Conservation (phyloP, 2,329 filamentous ascomycete species). For the Podosphaera xanthii region DNA sequence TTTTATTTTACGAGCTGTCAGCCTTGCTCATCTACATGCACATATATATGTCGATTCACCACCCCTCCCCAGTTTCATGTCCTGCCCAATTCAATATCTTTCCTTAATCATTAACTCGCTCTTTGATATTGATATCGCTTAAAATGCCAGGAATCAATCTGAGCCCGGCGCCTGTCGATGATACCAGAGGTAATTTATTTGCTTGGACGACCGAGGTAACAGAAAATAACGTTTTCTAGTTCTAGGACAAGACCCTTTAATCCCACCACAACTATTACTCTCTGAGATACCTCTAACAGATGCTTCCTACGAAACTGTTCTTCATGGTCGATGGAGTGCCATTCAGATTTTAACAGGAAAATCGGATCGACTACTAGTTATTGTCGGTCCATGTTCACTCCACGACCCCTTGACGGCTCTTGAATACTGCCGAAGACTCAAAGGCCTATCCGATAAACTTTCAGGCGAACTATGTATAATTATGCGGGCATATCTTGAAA, state of each 20-base stretch:
- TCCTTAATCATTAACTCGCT: no score
- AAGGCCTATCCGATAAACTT: conserved; percentile 69
- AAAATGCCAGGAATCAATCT: conserved; percentile 15
- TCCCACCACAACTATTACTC: conserved; percentile 68
- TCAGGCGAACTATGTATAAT: conserved; percentile 77
- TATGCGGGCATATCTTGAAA: conserved; percentile 97
- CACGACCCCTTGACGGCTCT: conserved; percentile 81
- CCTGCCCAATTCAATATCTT: not conserved
- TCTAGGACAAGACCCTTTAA: conserved; percentile 80
- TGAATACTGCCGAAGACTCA: conserved; percentile 72
- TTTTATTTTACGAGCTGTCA: no score
- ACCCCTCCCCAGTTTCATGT: no score
- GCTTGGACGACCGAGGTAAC: not conserved
- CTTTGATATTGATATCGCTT: not conserved
- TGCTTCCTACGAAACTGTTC: conserved; percentile 40
- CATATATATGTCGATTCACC: no score
- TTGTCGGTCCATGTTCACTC: conserved; percentile 90
- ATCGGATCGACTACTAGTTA: conserved; percentile 35
- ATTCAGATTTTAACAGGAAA: conserved; percentile 1
- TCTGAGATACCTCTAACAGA: conserved; percentile 57
- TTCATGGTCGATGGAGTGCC: conserved; percentile 34
- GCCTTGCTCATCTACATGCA: no score
- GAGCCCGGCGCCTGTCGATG: conserved; percentile 20
- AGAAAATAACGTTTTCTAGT: conserved; percentile 29
- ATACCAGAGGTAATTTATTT: conserved; percentile 25